phyloP scores from a whole-genome alignment of 106 monocot species.

The Hemerocallis citrina region DNA sequence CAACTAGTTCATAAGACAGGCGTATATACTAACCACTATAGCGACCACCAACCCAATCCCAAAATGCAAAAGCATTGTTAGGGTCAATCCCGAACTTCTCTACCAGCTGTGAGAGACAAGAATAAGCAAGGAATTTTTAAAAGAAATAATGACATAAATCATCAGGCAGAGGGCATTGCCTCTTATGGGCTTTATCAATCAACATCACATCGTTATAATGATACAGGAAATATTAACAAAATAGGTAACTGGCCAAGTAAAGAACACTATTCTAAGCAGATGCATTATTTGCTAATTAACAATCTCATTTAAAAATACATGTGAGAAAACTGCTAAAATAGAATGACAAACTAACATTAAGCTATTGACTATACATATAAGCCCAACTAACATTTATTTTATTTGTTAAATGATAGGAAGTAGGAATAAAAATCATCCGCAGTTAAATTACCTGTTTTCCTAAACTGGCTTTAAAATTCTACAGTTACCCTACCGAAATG shows the following conservation, averaged over 20 bases:
- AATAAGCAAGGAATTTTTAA: neutral
- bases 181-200: neutral
- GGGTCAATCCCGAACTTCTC: conserved; percentile 93
- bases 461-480: too few relatives aligned
- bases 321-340: too few relatives aligned
- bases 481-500: too few relatives aligned
- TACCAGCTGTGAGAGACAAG: conserved; percentile 55
- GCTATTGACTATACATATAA: too few relatives aligned
- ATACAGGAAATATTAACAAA: neutral
- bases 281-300: too few relatives aligned
- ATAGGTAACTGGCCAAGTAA: neutral
- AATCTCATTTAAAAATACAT: too few relatives aligned
- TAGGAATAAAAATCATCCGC: too few relatives aligned
- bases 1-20: neutral
- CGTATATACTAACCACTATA: conserved; percentile 66
- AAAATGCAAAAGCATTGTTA: conserved; percentile 89
- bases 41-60: conserved; percentile 99
- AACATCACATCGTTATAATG: neutral
- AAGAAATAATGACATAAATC: neutral
- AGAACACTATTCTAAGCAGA: too few relatives aligned
- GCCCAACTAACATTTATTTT: too few relatives aligned
- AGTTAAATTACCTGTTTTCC: too few relatives aligned
- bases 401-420: too few relatives aligned
- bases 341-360: too few relatives aligned
- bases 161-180: neutral